Base-by-base conservation (phyloP, 2,329 filamentous ascomycete species). In the Colletotrichum coccodes region DNA sequence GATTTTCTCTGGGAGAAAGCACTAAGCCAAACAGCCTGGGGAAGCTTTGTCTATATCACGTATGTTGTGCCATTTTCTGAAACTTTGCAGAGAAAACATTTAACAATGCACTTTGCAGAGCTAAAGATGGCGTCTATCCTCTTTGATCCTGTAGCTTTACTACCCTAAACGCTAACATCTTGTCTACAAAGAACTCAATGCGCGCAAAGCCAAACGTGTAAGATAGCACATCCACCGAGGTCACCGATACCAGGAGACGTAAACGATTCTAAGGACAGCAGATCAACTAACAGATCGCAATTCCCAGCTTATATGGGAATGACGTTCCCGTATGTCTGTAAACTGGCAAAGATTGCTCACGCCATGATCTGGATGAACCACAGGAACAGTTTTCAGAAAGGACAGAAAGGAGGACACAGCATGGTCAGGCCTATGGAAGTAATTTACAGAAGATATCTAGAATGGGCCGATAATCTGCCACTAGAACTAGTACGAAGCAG, bases 21-120 rank as follows among this genome's bases (percentile, higher is more conserved):
- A 3, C 40, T 36, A 6, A 21, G 50, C 3, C 64, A 67, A 21
- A 67, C 59, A 7, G 64, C 64, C 42, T 67, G 59, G 64, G 64
- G 64, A 18, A 44, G 59, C 18, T 67, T 67, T 38, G 59, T 67
- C 12, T 50, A 63, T 50, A 57, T 67, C 28, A 67, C 64, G 64
- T 67, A 62, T 23, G 64, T 64, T 18, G 42, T 54, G 6, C 4
- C 18, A 4, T 6, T 40, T 53, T 5, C 32, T 18, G 18, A 34
- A 14, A 16, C 6, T 5, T 21, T 14, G 5, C n/a, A n/a, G n/a
- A n/a, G n/a, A n/a, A n/a, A n/a, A n/a, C n/a, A n/a, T 18, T 23
- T 21, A 21, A 28, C 21, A 9, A 11, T 53, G 50, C n/a, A 9
- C 11, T 23, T 8, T 9, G 21, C 4, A 11, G 18, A 7, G 21